phyloP scores from a whole-genome alignment of 1,139 yeast genomes.

The Yamadazyma spencermartinsiae region DNA sequence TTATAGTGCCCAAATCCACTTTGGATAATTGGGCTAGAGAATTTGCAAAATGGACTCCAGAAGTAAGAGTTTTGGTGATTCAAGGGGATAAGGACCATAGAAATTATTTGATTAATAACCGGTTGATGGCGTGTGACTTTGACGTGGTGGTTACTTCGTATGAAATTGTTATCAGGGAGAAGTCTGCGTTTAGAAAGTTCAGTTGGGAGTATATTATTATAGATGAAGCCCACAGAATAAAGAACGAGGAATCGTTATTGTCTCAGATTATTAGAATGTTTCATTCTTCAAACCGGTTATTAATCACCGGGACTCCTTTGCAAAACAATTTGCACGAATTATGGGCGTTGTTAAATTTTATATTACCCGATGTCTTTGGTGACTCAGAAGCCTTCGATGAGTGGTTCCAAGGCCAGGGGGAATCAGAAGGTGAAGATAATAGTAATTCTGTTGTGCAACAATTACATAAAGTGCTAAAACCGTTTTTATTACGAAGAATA shows the following conservation, averaged over 20 bases:
- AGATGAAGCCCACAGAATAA: constrained; percentile 82
- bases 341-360: constrained; percentile 77
- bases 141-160: constrained; percentile 75
- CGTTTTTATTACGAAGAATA: constrained; percentile 71
- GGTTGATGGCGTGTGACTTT: constrained; percentile 60
- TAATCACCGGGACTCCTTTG: constrained; percentile 80
- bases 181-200: constrained; percentile 60
- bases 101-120: constrained; percentile 48
- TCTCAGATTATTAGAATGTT: constrained; percentile 76
- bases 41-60: constrained; percentile 78
- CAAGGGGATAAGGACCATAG: constrained; percentile 76
- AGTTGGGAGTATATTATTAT: constrained; percentile 75
- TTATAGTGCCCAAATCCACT: constrained; percentile 77
- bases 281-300: constrained; percentile 65
- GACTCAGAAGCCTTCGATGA: constrained; percentile 73
- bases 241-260: constrained; percentile 71
- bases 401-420: constrained; percentile 54
- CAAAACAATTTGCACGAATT: constrained; percentile 78
- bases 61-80: constrained; percentile 62
- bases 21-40: constrained; percentile 81
- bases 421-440: constrained; percentile 30
- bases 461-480: constrained; percentile 82
- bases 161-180: constrained; percentile 76
- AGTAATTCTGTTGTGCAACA: constrained; percentile 69
- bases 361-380: constrained; percentile 75